Evolutionary conservation across 139 green algal species (phyloP), one percentile per base, ranked within the genome.

Genomic region (Coccomyxa sp.): DNA sequence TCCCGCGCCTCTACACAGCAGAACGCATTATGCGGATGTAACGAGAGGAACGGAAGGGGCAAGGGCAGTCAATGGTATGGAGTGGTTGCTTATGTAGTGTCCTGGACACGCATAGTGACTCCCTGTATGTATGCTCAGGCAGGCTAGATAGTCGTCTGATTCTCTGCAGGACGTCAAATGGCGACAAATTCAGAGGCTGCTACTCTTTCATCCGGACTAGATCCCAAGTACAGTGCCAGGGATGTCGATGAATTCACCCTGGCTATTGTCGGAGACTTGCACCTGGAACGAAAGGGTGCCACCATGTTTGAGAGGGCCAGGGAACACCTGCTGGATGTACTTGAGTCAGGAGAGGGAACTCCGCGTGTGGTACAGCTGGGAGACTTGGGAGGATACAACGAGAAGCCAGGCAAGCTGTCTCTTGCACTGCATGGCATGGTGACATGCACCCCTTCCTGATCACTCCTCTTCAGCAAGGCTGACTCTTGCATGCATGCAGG

Each of bases 341-440:
- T 93, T 68, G 32, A 45, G 7, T 75, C 75, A 0, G 30, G 12
- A 30, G 38, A 27, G 23, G 59, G 32, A 67, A 80, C 76, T 28
- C 30, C 21, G n/a, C 85, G 91, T 12, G 80, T 95, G 15, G 85
- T 92, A 38, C 93, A 95, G 86, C 84, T 96, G 38, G 94, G 94
- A 10, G 94, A 97, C 86, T 77, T 97, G 67, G 94, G 94, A 1
- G 91, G 90, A 28, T 93, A 96, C 82, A 91, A 91, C n/a, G 82
- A 90, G 83, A 77, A 82, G 27, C 93, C 94, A 79, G 90, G 87
- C 81, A 57, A 13, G 23, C 30, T 27, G 15, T 31, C 74, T 57
- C 12, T 77, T 31, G n/a, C 71, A 31, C n/a, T 77, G 71, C 23
- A 18, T 31, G 17, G 71, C 71, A 51, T 77, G 71, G n/a, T 30